Evolutionary conservation across 2,329 filamentous ascomycete genomes (phyloP).

Genomic region (Xylariomycetidae sp.): DNA sequence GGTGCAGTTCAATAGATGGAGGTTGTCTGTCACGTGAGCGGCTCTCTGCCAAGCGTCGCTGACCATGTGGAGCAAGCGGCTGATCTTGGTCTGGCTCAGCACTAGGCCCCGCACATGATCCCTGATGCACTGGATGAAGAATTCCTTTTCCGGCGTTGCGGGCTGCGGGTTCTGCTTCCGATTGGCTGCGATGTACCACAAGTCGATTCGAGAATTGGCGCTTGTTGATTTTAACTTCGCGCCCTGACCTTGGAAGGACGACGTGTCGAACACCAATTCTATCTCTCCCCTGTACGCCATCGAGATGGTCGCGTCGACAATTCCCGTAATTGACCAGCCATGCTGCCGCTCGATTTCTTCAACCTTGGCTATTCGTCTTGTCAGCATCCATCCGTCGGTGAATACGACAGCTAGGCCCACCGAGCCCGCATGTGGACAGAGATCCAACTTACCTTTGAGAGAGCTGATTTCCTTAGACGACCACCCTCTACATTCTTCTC

Average conservation of each 20-base stretch:
- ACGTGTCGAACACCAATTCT: conserved; percentile 66
- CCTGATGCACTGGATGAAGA: conserved; percentile 69
- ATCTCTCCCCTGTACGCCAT: conserved; percentile 71
- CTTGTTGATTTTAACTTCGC: no score
- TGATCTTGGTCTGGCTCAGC: conserved; percentile 53
- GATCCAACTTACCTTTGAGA: conserved; percentile 61
- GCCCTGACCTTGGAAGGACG: conserved; percentile 47
- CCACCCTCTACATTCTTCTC: conserved; percentile 88
- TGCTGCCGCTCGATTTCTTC: conserved; percentile 59
- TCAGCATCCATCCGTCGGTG: conserved; percentile 35
- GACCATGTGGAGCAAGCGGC: conserved; percentile 55
- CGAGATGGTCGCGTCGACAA: conserved; percentile 59
- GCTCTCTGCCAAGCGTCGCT: conserved; percentile 64
- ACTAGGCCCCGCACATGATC: conserved; percentile 60
- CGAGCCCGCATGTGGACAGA: neutral
- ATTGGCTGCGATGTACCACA: conserved; percentile 64
- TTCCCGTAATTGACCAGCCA: conserved; percentile 69
- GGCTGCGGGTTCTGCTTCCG: conserved; percentile 49
- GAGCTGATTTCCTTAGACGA: conserved; percentile 73
- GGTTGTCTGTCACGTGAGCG: conserved; percentile 52
- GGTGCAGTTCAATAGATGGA: conserved; percentile 56
- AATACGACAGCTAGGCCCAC: no score
- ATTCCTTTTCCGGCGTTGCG: conserved; percentile 63
- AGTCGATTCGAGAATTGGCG: conserved; percentile 56
- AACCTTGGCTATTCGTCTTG: conserved; percentile 52